These are phyloP conservation scores for Amniculicola lignicola DNA, from an alignment of 495 filamentous ascomycete species.

Conservation along the genomic window DNA sequence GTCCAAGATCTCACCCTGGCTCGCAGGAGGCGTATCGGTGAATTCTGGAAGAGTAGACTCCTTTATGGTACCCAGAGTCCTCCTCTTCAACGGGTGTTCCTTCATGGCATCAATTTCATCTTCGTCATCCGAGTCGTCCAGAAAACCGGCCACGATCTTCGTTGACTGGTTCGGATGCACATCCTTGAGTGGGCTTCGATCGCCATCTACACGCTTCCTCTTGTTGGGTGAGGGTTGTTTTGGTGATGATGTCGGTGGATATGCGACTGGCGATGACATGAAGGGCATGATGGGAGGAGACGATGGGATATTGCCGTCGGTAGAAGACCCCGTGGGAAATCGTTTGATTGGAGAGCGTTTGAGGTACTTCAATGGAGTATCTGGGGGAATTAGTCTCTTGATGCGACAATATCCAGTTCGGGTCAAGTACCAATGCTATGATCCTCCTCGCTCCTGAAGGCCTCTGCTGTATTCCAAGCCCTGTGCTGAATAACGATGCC, in stretches of 20 bases:
- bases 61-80: slow-evolving; percentile 15
- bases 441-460: slow-evolving; percentile 63
- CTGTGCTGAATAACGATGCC: slow-evolving; percentile 64
- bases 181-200: slow-evolving; percentile 33
- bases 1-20: slow-evolving; percentile 21
- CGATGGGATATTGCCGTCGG: slow-evolving; percentile 21
- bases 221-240: slow-evolving; percentile 38
- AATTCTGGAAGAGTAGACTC: slow-evolving; percentile 1
- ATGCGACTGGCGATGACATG: slow-evolving; percentile 60
- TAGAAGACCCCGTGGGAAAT: slow-evolving; percentile 7
- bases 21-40: slow-evolving; percentile 22
- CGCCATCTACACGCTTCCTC: slow-evolving; percentile 26
- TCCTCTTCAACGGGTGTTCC: slow-evolving; percentile 22
- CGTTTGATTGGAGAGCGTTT: not conserved
- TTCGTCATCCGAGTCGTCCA: slow-evolving; percentile 39
- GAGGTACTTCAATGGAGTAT: slow-evolving; percentile 19
- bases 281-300: slow-evolving; percentile 57
- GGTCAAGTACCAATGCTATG: slow-evolving; percentile 43
- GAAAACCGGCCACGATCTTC: slow-evolving; percentile 23
- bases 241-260: slow-evolving; percentile 55
- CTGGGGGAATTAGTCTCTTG: slow-evolving; percentile 11
- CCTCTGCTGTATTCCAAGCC: slow-evolving; percentile 55
- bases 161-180: slow-evolving; percentile 21
- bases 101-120: slow-evolving; percentile 27
- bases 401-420: not conserved